Percentiles rank a stretch among this genome's conserved stretches.
These are phyloP conservation scores for Cyclostephanos tholiformis DNA, from an alignment of 108 stramenopile genomes.

Conservation along the genomic window DNA sequence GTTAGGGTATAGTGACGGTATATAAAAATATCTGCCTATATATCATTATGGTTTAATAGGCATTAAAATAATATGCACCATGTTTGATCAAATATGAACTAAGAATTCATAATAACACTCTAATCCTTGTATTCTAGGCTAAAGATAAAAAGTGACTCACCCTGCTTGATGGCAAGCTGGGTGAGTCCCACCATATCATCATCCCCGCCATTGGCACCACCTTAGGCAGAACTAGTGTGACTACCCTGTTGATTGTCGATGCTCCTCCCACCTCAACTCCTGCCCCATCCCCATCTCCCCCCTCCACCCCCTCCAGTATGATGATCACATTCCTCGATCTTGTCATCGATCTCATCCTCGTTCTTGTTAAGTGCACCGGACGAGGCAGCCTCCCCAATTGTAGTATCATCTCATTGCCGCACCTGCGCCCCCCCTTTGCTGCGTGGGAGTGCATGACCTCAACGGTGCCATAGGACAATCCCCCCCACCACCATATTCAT, in stretches of 20 bases:
- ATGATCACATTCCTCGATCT: constrained; percentile 31
- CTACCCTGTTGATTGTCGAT: constrained; percentile 38
- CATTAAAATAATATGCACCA: no score
- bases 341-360: constrained; percentile 43
- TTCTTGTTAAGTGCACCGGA: constrained; percentile 42
- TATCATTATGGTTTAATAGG: no score
- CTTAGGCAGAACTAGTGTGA: constrained; percentile 30
- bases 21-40: no score
- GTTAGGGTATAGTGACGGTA: no score
- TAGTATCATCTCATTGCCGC: constrained; percentile 12
- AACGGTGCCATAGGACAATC: constrained; percentile 8
- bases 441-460: constrained; percentile 13
- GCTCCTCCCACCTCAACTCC: neutral
- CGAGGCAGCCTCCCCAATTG: constrained; percentile 35
- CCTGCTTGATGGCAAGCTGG: no score
- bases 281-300: neutral
- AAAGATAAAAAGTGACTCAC: no score
- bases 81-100: no score
- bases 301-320: neutral
- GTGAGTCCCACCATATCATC: constrained; percentile 51
- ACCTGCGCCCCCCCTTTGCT: no score
- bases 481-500: no score
- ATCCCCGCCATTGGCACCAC: constrained; percentile 51
- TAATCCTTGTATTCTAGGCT: no score
- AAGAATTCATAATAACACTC: no score